Conservation (phyloP, 73 alveolate genomes). For the Symbiodinium natans region DNA sequence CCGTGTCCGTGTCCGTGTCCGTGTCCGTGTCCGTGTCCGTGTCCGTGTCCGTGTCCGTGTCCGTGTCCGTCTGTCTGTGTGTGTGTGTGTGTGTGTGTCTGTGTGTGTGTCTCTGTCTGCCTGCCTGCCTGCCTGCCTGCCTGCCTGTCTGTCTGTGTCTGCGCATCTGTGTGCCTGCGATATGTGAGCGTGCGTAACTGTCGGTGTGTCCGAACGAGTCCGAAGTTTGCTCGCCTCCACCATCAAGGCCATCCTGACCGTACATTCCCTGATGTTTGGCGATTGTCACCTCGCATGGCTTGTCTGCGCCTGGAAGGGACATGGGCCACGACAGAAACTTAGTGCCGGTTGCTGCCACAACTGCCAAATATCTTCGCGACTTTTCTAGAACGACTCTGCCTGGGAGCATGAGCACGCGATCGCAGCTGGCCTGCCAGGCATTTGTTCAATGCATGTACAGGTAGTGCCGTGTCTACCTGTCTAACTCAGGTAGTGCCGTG, state of each 20-base stretch:
- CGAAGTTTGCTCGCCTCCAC: too few species aligned
- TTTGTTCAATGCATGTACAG: too few species aligned
- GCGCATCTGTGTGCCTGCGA: background rate
- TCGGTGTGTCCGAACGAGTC: too few species aligned
- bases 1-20: background rate
- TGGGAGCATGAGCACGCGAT: conserved; percentile 62
- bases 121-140: too few species aligned
- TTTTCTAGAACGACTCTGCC: too few species aligned
- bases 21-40: background rate
- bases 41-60: background rate
- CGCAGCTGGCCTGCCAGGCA: conserved; percentile 57
- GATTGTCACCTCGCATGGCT: conserved; percentile 88
- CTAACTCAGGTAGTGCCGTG: too few species aligned
- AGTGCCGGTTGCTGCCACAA: too few species aligned
- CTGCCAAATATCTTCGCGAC: background rate
- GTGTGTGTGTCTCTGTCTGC: background rate
- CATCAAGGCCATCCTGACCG: conserved; percentile 67
- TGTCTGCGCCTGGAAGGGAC: background rate
- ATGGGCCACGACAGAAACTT: too few species aligned
- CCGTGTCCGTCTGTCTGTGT: background rate
- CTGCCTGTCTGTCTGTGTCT: too few species aligned
- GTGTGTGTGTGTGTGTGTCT: background rate
- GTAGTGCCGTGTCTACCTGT: too few species aligned
- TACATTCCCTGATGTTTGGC: conserved; percentile 81
- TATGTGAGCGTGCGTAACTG: background rate